Evolutionary conservation across 139 green algal species (phyloP).

Genomic region (Volvox africanus): DNA sequence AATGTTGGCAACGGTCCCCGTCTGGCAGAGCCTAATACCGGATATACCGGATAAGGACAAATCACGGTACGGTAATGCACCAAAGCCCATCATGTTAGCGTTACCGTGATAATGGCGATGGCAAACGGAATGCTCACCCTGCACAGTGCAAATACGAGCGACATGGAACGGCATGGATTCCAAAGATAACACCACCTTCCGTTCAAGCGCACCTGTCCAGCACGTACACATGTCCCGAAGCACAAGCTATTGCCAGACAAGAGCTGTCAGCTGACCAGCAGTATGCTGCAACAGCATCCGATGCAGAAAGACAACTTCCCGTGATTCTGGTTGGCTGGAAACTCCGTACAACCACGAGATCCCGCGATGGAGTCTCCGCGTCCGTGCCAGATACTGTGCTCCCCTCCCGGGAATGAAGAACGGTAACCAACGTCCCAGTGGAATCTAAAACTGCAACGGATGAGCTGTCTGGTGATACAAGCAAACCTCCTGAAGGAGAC

Average conservation of each 20-base stretch:
- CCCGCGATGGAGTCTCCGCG: too few species aligned
- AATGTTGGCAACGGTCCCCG: too few species aligned
- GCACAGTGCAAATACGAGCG: background rate
- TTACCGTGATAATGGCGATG: background rate
- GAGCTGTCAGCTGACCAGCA: slow-evolving; percentile 10
- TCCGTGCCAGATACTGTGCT: background rate
- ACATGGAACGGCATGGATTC: background rate
- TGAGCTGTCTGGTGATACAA: slow-evolving; percentile 15
- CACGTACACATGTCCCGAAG: slow-evolving; percentile 28
- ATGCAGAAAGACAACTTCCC: background rate
- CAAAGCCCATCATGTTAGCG: background rate
- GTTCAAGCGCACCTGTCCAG: slow-evolving; percentile 32
- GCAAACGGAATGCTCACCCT: background rate
- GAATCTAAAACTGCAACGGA: slow-evolving; percentile 15
- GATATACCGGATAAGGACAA: background rate
- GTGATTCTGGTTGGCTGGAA: slow-evolving; percentile 7
- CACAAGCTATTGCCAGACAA: slow-evolving; percentile 15
- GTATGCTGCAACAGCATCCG: background rate
- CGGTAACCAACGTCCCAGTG: slow-evolving; percentile 13
- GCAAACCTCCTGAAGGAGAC: slow-evolving; percentile 15
- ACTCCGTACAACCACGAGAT: background rate
- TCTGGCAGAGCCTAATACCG: too few species aligned
- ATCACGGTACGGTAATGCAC: background rate
- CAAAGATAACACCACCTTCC: background rate
- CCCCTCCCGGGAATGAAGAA: background rate